These are phyloP conservation scores for Globisporangium cylindrosporum DNA, from an alignment of 352 stramenopile genomes.

Conservation along the genomic window DNA sequence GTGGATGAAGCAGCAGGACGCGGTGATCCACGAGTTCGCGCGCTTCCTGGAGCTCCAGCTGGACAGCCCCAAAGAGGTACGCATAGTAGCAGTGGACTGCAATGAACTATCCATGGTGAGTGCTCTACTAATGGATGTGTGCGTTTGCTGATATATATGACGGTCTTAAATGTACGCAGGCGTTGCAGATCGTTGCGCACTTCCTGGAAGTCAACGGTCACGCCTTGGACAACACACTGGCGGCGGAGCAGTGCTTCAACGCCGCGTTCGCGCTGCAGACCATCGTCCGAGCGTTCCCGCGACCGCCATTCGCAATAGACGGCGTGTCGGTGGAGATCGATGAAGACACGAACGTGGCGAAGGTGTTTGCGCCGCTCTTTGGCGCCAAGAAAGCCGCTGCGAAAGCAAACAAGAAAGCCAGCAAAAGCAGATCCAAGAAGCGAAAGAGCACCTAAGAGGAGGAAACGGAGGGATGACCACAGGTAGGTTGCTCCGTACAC, in stretches of 20 bases:
- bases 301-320: slow-evolving; percentile 44
- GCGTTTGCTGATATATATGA: neutral
- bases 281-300: slow-evolving; percentile 65
- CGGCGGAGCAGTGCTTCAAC: slow-evolving; percentile 74
- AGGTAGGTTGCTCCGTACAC: neutral
- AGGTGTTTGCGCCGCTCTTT: slow-evolving; percentile 53
- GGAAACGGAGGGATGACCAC: neutral
- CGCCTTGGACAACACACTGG: slow-evolving; percentile 27
- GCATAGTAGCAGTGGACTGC: neutral
- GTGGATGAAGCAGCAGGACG: slow-evolving; percentile 63
- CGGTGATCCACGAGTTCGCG: slow-evolving; percentile 64
- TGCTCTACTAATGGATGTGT: neutral
- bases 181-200: slow-evolving; percentile 35
- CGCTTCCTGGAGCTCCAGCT: slow-evolving; percentile 77
- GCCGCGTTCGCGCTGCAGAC: slow-evolving; percentile 77
- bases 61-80: slow-evolving; percentile 41
- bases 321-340: slow-evolving; percentile 44
- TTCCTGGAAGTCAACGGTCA: slow-evolving; percentile 67
- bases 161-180: slow-evolving; percentile 16
- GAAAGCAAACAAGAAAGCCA: slow-evolving; percentile 20
- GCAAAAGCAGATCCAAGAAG: slow-evolving; percentile 29
- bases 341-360: slow-evolving; percentile 34
- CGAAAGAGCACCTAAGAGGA: slow-evolving; percentile 26
- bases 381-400: slow-evolving; percentile 21
- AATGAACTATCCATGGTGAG: neutral